phyloP scores from a whole-genome alignment of 352 stramenopile species.

The Peronospora tabacina region DNA sequence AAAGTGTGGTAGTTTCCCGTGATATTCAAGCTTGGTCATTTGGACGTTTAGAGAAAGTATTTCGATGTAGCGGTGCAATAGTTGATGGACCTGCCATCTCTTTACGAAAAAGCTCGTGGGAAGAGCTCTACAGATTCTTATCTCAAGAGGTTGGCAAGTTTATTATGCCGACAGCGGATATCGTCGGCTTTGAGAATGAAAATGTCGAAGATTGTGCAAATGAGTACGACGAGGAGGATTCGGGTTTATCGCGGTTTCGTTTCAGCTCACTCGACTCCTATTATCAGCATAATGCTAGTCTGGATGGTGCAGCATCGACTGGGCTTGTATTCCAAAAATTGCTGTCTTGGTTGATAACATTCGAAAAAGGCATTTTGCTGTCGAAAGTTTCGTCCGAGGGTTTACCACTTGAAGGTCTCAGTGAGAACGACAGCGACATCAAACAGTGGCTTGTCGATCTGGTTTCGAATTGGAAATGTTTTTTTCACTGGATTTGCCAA shows the following conservation, averaged over 20 bases:
- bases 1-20: slow-evolving; percentile 32
- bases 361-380: slow-evolving; percentile 24
- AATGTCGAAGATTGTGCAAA: slow-evolving; percentile 20
- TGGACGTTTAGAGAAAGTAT: slow-evolving; percentile 37
- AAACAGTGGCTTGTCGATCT: slow-evolving; percentile 38
- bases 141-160: slow-evolving; percentile 38
- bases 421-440: slow-evolving; percentile 21
- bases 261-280: slow-evolving; percentile 37
- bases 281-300: slow-evolving; percentile 44
- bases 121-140: slow-evolving; percentile 36
- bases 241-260: slow-evolving; percentile 23
- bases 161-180: slow-evolving; percentile 20
- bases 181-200: slow-evolving; percentile 9
- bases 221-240: slow-evolving; percentile 24
- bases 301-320: slow-evolving; percentile 35
- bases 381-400: slow-evolving; percentile 23
- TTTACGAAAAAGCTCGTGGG: slow-evolving; percentile 33
- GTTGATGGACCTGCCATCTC: slow-evolving; percentile 7
- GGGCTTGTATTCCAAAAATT: slow-evolving; percentile 42
- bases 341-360: slow-evolving; percentile 39
- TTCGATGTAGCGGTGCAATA: slow-evolving; percentile 5
- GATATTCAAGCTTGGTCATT: slow-evolving; percentile 38
- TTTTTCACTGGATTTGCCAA: slow-evolving; percentile 52
- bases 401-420: slow-evolving; percentile 14
- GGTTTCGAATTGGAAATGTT: slow-evolving; percentile 45